phyloP scores from a whole-genome alignment of 2,329 filamentous ascomycete genomes.

The Chaetomium sp. region DNA sequence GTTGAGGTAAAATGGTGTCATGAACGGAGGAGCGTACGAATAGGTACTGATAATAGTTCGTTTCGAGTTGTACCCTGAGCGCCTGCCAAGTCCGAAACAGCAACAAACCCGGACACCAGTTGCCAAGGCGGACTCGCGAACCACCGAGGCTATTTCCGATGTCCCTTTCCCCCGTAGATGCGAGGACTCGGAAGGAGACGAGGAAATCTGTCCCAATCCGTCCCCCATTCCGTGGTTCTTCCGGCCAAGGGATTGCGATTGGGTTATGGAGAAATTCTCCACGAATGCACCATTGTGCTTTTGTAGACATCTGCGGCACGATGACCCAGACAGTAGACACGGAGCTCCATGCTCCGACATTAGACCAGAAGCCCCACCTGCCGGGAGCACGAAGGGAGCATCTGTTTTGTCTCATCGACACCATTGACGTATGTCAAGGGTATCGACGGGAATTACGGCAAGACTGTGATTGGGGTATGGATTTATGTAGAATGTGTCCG shows the following conservation, averaged over 20 bases:
- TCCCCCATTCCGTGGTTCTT: neutral
- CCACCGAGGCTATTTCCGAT: neutral
- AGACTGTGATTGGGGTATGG: neutral
- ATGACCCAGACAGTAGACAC: slow-evolving; percentile 1
- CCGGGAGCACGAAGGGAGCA: neutral
- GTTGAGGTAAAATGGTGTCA: neutral
- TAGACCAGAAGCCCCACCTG: slow-evolving; percentile 4
- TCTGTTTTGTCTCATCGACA: neutral
- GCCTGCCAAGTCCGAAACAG: neutral
- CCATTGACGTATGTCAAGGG: neutral
- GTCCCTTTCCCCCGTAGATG: neutral
- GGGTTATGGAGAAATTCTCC: slow-evolving; percentile 8
- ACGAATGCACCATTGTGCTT: slow-evolving; percentile 12
- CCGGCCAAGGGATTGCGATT: slow-evolving; percentile 6
- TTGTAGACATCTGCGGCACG: slow-evolving; percentile 1
- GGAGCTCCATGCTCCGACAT: slow-evolving; percentile 24
- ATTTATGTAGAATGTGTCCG: neutral
- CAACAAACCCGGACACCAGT: neutral
- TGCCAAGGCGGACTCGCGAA: slow-evolving; percentile 17
- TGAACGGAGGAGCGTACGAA: neutral
- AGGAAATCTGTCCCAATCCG: slow-evolving; percentile 8
- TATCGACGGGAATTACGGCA: neutral
- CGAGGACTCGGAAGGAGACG: neutral
- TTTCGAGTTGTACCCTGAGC: too few species aligned
- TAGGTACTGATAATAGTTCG: too few species aligned